Conservation (phyloP, 2,329 filamentous ascomycete species). For the Diaporthe destruens region DNA sequence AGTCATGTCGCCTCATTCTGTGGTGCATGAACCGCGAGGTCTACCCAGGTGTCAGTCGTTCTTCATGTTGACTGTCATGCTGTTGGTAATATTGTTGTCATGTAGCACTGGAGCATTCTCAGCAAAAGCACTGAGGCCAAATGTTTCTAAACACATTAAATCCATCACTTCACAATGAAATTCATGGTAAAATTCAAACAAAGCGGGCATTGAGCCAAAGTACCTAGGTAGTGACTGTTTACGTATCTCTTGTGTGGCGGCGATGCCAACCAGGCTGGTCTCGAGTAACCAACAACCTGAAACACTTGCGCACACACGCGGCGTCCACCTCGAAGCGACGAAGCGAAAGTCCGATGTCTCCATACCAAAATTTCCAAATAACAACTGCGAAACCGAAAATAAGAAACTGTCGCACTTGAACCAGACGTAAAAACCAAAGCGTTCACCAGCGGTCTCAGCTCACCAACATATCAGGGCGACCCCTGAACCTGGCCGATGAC, state of each 20-base stretch:
- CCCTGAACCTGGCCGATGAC: slow-evolving; percentile 14
- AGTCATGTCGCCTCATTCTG: not conserved
- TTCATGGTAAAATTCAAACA: too few species aligned
- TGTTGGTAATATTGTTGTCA: not conserved
- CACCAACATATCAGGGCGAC: not conserved
- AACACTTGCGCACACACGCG: not conserved
- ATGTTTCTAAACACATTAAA: not conserved
- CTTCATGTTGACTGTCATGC: not conserved
- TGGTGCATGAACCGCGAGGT: not conserved
- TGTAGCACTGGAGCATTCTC: too few species aligned
- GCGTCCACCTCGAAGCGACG: not conserved
- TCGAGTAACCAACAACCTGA: not conserved
- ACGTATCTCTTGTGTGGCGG: too few species aligned
- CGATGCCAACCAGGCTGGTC: not conserved
- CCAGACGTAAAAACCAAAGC: not conserved
- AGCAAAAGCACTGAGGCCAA: too few species aligned
- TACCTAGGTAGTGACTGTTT: too few species aligned
- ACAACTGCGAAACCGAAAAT: not conserved
- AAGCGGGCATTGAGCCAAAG: too few species aligned
- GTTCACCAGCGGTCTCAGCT: not conserved
- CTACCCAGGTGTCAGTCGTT: not conserved
- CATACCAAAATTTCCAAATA: not conserved
- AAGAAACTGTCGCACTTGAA: not conserved
- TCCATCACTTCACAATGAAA: too few species aligned
- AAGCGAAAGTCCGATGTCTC: not conserved